Conservation (phyloP, 2,329 filamentous ascomycete species). For the Fusarium sp. region DNA sequence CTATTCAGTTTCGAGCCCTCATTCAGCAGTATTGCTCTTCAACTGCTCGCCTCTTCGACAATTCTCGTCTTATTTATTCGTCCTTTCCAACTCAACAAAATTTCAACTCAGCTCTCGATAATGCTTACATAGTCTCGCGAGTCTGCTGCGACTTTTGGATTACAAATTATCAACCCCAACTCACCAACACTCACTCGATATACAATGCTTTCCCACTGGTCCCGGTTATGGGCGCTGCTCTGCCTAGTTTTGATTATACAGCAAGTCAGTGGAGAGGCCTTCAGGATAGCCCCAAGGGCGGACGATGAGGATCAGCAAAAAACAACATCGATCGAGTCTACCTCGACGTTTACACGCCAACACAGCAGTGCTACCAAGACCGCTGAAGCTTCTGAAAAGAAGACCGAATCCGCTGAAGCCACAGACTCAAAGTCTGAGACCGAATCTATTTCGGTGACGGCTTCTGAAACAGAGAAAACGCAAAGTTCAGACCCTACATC, state of each 20-base stretch:
- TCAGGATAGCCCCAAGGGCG: constrained; percentile 53
- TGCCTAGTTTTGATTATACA: constrained; percentile 57
- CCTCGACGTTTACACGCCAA: constrained; percentile 21
- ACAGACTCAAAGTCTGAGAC: constrained; percentile 18
- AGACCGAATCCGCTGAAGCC: constrained; percentile 27
- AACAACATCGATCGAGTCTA: constrained; percentile 32
- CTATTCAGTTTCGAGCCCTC: constrained; percentile 18
- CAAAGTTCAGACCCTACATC: constrained; percentile 34
- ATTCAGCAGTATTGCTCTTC: constrained; percentile 3
- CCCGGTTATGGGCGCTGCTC: constrained; percentile 56
- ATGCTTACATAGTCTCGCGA: neutral
- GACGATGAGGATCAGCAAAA: constrained; percentile 43
- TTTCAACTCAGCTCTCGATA: neutral
- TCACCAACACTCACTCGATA: constrained; percentile 14
- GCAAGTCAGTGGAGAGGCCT: constrained; percentile 53
- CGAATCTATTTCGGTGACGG: constrained; percentile 24
- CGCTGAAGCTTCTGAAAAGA: constrained; percentile 21
- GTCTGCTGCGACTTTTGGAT: constrained; percentile 34
- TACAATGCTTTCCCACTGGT: constrained; percentile 54
- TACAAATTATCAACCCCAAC: constrained; percentile 14
- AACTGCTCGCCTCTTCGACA: neutral
- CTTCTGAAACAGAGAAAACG: constrained; percentile 33
- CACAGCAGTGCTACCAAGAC: constrained; percentile 31
- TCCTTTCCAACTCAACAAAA: neutral
- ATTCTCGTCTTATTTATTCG: constrained; percentile 2